A percentile compares a stretch with the other conserved stretches of the same genome.
Evolutionary conservation across 768 basidiomycete species (phyloP).

Genomic region (Kwoniella sp.): DNA sequence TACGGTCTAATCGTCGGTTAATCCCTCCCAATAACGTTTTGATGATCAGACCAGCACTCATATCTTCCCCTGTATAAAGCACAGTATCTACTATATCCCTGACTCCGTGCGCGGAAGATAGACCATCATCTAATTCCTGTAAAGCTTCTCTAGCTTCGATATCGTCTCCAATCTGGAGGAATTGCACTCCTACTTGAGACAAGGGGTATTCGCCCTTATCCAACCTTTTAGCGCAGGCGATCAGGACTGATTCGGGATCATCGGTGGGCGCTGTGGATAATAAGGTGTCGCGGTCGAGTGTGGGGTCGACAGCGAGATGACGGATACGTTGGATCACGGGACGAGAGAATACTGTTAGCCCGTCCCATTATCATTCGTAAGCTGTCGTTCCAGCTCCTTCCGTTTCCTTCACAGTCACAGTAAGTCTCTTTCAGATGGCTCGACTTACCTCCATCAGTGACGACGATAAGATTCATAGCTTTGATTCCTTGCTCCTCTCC

Average conservation of each 20-base stretch:
- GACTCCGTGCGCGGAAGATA: slow-evolving; percentile 56
- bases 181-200: slow-evolving; percentile 69
- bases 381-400: neutral
- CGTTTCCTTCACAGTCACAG: too few relatives aligned
- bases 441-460: slow-evolving; percentile 49
- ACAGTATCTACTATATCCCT: slow-evolving; percentile 75
- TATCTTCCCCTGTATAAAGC: slow-evolving; percentile 58
- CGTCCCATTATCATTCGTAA: slow-evolving; percentile 9
- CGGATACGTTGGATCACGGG: slow-evolving; percentile 26
- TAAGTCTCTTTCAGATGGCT: neutral
- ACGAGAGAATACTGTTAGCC: slow-evolving; percentile 40
- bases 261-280: slow-evolving; percentile 58
- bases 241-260: slow-evolving; percentile 56
- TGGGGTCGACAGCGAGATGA: slow-evolving; percentile 2
- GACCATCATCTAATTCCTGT: slow-evolving; percentile 66
- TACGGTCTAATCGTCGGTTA: slow-evolving; percentile 61
- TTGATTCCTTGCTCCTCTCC: slow-evolving; percentile 33
- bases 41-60: slow-evolving; percentile 62
- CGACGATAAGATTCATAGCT: slow-evolving; percentile 50
- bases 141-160: slow-evolving; percentile 55
- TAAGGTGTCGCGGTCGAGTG: slow-evolving; percentile 14
- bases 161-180: slow-evolving; percentile 68
- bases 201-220: slow-evolving; percentile 63
- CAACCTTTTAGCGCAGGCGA: slow-evolving; percentile 59
- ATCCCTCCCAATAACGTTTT: slow-evolving; percentile 71